Evolutionary conservation across 2,329 filamentous ascomycete species (phyloP).

Genomic region (Emmonsiellopsis sp.): DNA sequence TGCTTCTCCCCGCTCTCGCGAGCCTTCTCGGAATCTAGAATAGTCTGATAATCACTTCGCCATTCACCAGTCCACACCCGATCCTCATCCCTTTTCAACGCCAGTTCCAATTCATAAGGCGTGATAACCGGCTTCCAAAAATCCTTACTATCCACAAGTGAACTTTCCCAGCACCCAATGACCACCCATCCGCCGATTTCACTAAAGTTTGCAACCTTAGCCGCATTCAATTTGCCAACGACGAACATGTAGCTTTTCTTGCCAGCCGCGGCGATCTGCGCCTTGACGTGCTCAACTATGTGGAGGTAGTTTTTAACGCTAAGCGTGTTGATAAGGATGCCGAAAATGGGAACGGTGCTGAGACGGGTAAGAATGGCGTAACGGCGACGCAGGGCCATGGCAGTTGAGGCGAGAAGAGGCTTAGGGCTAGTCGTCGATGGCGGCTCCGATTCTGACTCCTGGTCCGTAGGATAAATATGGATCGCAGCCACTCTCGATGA

Average conservation of each 20-base stretch:
- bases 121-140: slow-evolving; percentile 88
- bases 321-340: slow-evolving; percentile 91
- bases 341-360: slow-evolving; percentile 72
- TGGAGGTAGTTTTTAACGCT: slow-evolving; percentile 83
- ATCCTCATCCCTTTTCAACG: slow-evolving; percentile 63
- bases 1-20: slow-evolving; percentile 17
- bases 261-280: slow-evolving; percentile 64
- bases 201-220: slow-evolving; percentile 91
- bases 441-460: slow-evolving; percentile 9
- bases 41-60: slow-evolving; percentile 73
- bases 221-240: slow-evolving; percentile 90
- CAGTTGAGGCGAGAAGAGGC: slow-evolving; percentile 40
- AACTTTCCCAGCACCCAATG: slow-evolving; percentile 96
- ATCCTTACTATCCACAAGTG: slow-evolving; percentile 75
- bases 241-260: slow-evolving; percentile 97
- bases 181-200: slow-evolving; percentile 96
- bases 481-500: slow-evolving; percentile 71
- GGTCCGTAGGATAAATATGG: slow-evolving; percentile 61
- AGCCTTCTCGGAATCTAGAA: slow-evolving; percentile 39
- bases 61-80: slow-evolving; percentile 81
- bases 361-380: slow-evolving; percentile 80
- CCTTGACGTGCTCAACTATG: slow-evolving; percentile 64
- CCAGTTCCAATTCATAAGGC: slow-evolving; percentile 82
- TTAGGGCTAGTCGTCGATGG: slow-evolving; percentile 21
- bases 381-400: slow-evolving; percentile 63